Evolutionary conservation across 768 basidiomycete genomes (phyloP).

Genomic region (Guyanaporus albipodus): DNA sequence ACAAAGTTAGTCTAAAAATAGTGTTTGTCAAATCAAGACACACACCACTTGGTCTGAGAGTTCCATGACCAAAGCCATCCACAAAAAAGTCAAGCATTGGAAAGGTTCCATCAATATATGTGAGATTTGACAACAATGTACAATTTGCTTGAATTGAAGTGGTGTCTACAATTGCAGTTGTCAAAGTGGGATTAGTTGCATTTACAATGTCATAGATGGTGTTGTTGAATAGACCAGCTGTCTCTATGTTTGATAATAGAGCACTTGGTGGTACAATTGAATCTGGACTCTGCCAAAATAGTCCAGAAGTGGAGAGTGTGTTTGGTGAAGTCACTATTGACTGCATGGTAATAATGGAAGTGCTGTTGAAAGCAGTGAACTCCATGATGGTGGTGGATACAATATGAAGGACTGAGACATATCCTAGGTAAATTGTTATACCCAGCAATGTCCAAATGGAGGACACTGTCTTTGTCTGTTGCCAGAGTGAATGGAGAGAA

Average conservation of each 20-base stretch:
- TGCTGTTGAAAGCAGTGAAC: slow-evolving; percentile 11
- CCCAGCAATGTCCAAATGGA: slow-evolving; percentile 12
- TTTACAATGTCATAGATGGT: neutral
- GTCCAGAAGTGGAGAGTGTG: neutral
- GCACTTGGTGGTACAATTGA: neutral
- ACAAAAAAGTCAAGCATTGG: neutral
- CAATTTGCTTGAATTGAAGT: neutral
- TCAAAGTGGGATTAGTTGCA: neutral
- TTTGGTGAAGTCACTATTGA: slow-evolving; percentile 8
- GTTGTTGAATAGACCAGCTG: slow-evolving; percentile 1
- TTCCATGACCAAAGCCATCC: neutral
- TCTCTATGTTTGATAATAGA: neutral
- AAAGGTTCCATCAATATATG: neutral
- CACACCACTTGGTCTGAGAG: neutral
- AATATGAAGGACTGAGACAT: slow-evolving; percentile 20
- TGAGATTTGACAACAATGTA: neutral
- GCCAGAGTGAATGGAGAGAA: slow-evolving; percentile 13
- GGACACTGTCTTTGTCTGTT: slow-evolving; percentile 10
- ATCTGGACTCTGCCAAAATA: neutral
- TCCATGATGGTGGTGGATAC: slow-evolving; percentile 19
- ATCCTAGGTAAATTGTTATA: slow-evolving; percentile 13
- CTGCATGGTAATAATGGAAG: neutral
- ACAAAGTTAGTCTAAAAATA: neutral
- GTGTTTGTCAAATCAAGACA: neutral
- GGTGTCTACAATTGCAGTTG: neutral